Conservation (phyloP, 306 rosid species). For the Cucumis cinereus region DNA sequence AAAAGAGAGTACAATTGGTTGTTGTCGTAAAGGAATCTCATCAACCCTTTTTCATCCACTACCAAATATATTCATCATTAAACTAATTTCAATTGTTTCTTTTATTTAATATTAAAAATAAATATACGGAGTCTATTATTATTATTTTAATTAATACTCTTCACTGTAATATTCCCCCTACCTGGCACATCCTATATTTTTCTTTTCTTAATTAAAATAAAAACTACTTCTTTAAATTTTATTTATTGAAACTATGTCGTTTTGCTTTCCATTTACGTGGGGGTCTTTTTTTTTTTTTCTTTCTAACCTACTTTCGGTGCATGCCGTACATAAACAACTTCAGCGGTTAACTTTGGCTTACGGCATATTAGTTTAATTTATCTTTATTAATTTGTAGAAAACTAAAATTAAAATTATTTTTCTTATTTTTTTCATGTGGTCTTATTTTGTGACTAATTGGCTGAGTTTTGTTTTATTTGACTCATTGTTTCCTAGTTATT, state of each 20-base stretch:
- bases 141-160: neutral
- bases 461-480: neutral
- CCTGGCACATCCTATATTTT: conserved; percentile 3
- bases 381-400: neutral
- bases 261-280: neutral
- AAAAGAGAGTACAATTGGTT: conserved; percentile 1
- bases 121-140: neutral
- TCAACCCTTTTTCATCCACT: conserved; percentile 6
- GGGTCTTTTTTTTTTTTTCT: neutral
- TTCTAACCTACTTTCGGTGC: neutral
- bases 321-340: neutral
- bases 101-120: no score
- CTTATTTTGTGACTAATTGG: neutral
- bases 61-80: neutral
- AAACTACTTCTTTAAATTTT: neutral
- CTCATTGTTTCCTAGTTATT: neutral
- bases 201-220: no score
- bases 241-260: neutral
- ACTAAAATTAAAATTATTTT: neutral
- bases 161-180: conserved; percentile 6
- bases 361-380: neutral
- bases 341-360: neutral
- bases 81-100: neutral
- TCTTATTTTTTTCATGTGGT: neutral
- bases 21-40: conserved; percentile 6